Percentiles rank a stretch among this genome's conserved stretches.
Conservation (phyloP, 805 yeast genomes). For the Yarrowia osloensis region DNA sequence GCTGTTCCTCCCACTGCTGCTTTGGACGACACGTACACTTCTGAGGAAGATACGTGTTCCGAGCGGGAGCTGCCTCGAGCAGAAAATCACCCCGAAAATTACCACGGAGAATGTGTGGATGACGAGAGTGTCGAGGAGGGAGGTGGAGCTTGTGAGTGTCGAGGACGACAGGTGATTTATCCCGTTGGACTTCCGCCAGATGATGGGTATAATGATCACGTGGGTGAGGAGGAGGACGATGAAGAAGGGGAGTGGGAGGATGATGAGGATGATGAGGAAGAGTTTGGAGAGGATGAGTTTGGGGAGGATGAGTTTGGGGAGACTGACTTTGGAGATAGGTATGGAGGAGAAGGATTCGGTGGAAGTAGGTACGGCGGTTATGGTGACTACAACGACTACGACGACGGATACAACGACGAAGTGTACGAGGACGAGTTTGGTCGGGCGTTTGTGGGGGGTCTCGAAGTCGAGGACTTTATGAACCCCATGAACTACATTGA, state of each 20-base stretch:
- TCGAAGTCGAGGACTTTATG: not conserved
- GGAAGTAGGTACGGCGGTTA: not conserved
- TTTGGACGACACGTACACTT: not conserved
- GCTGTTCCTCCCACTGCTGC: not conserved
- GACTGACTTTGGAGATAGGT: not conserved
- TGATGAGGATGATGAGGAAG: not conserved
- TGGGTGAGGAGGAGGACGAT: not conserved
- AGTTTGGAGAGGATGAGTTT: not conserved
- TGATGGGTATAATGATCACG: not conserved
- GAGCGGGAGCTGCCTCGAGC: not conserved
- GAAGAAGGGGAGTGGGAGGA: not conserved
- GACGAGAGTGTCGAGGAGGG: not conserved
- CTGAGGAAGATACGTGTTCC: not conserved
- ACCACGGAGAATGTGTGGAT: not conserved
- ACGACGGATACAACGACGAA: not conserved
- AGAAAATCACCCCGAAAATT: not conserved
- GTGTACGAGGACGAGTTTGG: not conserved
- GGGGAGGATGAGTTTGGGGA: not conserved
- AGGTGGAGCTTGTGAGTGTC: not conserved
- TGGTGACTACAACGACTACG: not conserved
- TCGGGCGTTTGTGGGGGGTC: not conserved
- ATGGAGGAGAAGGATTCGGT: not conserved
- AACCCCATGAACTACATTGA: slow-evolving; percentile 3
- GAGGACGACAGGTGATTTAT: not conserved
- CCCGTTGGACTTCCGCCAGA: slow-evolving; percentile 3